These are phyloP conservation scores for Thalia dealbata DNA, from an alignment of 176 grass and related monocot genomes.

Conservation along the genomic window DNA sequence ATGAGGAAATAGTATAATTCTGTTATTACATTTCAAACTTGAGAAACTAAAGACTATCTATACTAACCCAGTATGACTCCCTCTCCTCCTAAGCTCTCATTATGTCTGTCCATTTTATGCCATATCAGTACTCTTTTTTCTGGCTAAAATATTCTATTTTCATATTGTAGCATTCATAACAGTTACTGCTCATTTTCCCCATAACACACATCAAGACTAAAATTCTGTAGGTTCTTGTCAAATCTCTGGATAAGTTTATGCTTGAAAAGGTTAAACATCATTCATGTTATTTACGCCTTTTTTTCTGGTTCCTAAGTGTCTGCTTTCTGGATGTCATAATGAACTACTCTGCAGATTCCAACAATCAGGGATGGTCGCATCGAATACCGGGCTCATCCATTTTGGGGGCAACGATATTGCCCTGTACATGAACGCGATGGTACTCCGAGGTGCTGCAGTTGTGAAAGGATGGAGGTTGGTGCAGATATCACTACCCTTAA, in stretches of 20 bases:
- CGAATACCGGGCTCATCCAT: constrained; percentile 87
- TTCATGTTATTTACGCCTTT: constrained; percentile 2
- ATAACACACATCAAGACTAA: background rate
- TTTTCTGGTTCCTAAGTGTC: background rate
- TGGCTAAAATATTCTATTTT: too few relatives aligned
- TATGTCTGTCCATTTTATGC: too few relatives aligned
- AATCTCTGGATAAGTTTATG: background rate
- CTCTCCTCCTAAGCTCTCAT: too few relatives aligned
- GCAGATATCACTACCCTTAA: background rate
- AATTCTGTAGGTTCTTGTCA: background rate
- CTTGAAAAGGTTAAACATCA: background rate
- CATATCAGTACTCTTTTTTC: too few relatives aligned
- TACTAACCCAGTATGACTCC: background rate
- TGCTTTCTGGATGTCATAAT: constrained; percentile 5
- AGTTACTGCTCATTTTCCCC: background rate
- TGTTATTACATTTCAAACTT: background rate
- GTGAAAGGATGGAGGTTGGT: constrained; percentile 93
- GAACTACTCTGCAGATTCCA: constrained; percentile 50
- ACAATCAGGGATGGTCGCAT: constrained; percentile 57
- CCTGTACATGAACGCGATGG: constrained; percentile 77
- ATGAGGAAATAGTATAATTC: background rate
- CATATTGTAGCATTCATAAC: too few relatives aligned
- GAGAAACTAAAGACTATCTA: background rate
- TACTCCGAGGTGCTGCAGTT: constrained; percentile 91
- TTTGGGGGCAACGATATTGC: constrained; percentile 91